phyloP scores from a whole-genome alignment of 2,329 filamentous ascomycete species.

The Immersiporthe knoxdaviesiana region DNA sequence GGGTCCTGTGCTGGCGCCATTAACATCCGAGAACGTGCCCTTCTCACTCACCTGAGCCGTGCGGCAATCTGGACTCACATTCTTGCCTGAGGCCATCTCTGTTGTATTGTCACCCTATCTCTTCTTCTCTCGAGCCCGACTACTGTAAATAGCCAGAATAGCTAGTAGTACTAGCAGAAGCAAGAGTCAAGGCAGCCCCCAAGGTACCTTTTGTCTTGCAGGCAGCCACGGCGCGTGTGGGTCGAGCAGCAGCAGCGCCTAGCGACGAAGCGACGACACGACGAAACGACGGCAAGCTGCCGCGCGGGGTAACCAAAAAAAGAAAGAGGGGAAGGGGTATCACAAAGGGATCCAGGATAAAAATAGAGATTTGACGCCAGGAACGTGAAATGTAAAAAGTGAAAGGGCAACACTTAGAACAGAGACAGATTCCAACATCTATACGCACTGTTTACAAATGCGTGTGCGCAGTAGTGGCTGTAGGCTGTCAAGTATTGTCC shows the following conservation, averaged over 20 bases:
- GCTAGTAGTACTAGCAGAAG: neutral
- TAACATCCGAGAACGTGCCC: neutral
- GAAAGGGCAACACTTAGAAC: neutral
- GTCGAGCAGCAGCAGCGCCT: neutral
- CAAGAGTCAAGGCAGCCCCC: neutral
- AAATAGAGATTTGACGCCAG: slow-evolving; percentile 5
- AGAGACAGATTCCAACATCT: neutral
- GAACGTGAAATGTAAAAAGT: neutral
- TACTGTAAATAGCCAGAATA: neutral
- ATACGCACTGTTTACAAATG: neutral
- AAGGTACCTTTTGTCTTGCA: neutral
- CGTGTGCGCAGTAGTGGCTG: neutral
- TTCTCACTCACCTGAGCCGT: neutral
- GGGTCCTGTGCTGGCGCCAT: slow-evolving; percentile 52
- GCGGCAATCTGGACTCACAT: slow-evolving; percentile 39
- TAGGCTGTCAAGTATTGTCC: neutral
- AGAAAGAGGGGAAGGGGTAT: neutral
- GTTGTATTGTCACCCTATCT: slow-evolving; percentile 12
- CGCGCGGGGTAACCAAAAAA: no score
- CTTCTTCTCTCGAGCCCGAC: neutral
- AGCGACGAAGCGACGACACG: no score
- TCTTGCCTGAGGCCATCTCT: slow-evolving; percentile 50
- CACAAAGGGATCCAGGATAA: neutral
- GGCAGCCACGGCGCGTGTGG: neutral
- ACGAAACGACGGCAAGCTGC: no score